Evolutionary conservation across 371 early-diverging fungal species (phyloP), one percentile per base, ranked within the genome.

Genomic region (Blakeslea trispora): DNA sequence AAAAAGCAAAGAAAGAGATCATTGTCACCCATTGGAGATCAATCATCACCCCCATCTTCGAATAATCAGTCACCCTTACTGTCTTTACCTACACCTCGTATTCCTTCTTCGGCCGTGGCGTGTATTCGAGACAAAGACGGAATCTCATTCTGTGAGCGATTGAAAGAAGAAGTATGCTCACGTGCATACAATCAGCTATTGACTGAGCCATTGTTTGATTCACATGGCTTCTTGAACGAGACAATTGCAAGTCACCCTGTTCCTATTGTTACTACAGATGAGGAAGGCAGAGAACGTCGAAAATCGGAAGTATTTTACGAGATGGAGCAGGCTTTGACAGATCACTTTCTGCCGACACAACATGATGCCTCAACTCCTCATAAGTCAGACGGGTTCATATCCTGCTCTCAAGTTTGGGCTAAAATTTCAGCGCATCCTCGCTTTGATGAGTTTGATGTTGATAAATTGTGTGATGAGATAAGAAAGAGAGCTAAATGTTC

Each of bases 401-500:
- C 68, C 3, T 72, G 73, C 32, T 52, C 68, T 18, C 54, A 76
- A 24, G 75, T 68, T 10, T 83, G 81, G 81, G 69, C 72, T 42
- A 53, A 64, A 8, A 56, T 83, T 40, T 68, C 78, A 42, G 61
- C 68, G 44, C 79, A 81, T 54, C 81, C 83, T 28, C 68, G 67
- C 32, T 79, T 83, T 62, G 77, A 83, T 15, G 68, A 74, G 35
- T 76, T 74, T 9, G 64, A 70, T 40, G 65, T 72, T n/a, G 79
- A 81, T 13, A 59, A 67, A 13, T 44, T 83, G 11, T 83, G 78
- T 24, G 52, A 68, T 45, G 71, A 76, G 34, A 41, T 81, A 24
- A 75, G 79, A 49, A 54, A 66, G 14, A 74, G 69, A 43, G 81
- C 83, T 3, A 81, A 75, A 53, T 82, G 82, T 53, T 80, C 82